Base-by-base conservation (phyloP, 371 early-diverging fungal genomes). In the Choanephora cucurbitarum region DNA sequence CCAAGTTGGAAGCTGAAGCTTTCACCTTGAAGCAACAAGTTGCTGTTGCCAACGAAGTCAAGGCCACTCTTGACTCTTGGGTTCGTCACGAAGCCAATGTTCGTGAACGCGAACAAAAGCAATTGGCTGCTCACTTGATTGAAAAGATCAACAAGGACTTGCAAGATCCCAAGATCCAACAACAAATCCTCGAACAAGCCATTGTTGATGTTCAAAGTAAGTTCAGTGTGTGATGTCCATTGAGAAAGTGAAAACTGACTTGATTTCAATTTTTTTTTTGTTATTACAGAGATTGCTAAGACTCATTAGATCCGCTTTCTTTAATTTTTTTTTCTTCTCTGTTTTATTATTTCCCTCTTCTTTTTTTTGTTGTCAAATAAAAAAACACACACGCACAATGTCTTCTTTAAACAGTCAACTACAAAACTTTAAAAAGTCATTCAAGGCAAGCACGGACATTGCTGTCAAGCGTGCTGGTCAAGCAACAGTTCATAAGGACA, bases 11-110 rank as follows among this genome's bases (percentile, higher is more conserved):
- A 73, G 92, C 94, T 49, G 86, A 95, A 76, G 90, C 93, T 57
- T 95, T 92, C 68, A 89, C 90, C 74, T 82, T 95, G 58, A 93
- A 97, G 89, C 97, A 97, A 77, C 83, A 88, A 69, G 91, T 89
- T 33, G 85, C 88, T 58, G 85, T 92, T 73, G 82, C 88, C 59
- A 45, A 70, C 44, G 96, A 97, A 76, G 85, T 90, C 75, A 94
- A 94, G 88, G 44, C 82, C 28, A 90, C 91, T 62, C 80, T 97
- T 37, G 97, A 97, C 77, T 88, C 91, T 45, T 96, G 96, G 96
- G 96, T 96, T 49, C 95, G 97, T 72, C 91, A 96, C 70, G 97
- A 97, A 82, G 82, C 90, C 66, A 82, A 81, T 37, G 84, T 97
- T 56, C 94, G 97, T 75, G 95, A 96, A 74, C 87, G 83, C 60